Evolutionary conservation across 306 rosid genomes (phyloP).

Genomic region (Pyrus betulifolia): DNA sequence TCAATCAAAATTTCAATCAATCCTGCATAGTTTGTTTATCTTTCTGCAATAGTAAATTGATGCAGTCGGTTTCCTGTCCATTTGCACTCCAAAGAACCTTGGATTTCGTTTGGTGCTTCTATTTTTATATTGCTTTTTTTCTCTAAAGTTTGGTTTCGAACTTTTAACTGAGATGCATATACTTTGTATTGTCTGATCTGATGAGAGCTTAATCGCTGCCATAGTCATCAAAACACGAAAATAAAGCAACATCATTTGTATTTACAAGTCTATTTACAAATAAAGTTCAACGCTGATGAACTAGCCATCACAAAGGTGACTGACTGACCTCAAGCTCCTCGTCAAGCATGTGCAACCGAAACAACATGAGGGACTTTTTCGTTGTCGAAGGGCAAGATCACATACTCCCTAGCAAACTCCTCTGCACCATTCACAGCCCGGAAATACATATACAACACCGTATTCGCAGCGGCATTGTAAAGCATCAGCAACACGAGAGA

Average conservation of each 20-base stretch:
- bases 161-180: not conserved
- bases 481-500: too few species aligned
- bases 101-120: too few species aligned
- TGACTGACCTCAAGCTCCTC: conserved; percentile 10
- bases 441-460: too few species aligned
- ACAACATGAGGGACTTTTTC: conserved; percentile 64
- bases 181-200: too few species aligned
- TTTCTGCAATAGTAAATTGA: too few species aligned
- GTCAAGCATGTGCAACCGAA: conserved; percentile 34
- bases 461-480: too few species aligned
- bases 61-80: too few species aligned
- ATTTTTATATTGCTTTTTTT: not conserved
- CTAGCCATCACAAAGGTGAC: not conserved
- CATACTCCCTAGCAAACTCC: conserved; percentile 45
- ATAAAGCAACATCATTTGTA: not conserved
- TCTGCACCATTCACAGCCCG: conserved; percentile 13
- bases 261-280: not conserved
- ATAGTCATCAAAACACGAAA: not conserved
- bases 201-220: too few species aligned
- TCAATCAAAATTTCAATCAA: too few species aligned
- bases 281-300: not conserved
- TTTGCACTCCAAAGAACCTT: too few species aligned
- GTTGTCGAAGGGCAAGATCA: conserved; percentile 59
- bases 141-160: conserved; percentile 1
- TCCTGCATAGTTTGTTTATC: too few species aligned